These are phyloP conservation scores for Saccharomycopsis capsularis DNA, from an alignment of 805 yeast genomes.

Conservation along the genomic window DNA sequence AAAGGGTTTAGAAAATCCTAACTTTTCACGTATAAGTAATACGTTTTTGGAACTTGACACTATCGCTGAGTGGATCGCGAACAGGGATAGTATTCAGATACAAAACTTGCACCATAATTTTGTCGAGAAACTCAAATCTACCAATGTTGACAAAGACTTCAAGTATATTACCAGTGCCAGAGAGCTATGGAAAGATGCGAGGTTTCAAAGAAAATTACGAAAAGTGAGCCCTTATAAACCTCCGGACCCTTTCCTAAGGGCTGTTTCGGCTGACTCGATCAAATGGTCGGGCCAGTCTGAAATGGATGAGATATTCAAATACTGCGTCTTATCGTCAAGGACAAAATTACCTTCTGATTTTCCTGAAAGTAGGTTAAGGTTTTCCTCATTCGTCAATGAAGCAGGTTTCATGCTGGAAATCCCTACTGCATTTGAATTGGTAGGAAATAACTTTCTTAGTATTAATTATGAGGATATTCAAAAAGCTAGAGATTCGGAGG, in stretches of 20 bases:
- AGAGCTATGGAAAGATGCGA: constrained; percentile 54
- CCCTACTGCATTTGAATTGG: constrained; percentile 4
- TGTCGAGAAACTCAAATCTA: constrained; percentile 28
- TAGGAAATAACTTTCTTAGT: background rate
- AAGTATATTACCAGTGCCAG: constrained; percentile 41
- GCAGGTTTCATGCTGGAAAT: background rate
- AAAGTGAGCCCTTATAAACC: constrained; percentile 30
- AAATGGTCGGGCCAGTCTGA: constrained; percentile 40
- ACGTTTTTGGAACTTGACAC: constrained; percentile 69
- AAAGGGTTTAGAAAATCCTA: constrained; percentile 18
- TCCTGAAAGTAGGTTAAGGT: no score
- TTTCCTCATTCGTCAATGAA: background rate
- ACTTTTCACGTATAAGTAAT: constrained; percentile 48
- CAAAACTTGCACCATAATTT: constrained; percentile 44
- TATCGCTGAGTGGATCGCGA: constrained; percentile 50
- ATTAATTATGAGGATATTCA: no score
- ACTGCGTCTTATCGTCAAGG: constrained; percentile 1
- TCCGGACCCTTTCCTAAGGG: constrained; percentile 21
- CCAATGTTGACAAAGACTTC: constrained; percentile 9
- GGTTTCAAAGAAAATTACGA: constrained; percentile 39
- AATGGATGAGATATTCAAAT: constrained; percentile 24
- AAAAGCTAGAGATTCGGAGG: no score
- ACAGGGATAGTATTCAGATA: constrained; percentile 26
- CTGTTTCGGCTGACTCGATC: background rate
- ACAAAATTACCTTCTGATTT: background rate